phyloP scores from a whole-genome alignment of 1,284 basidiomycete genomes.

The Boletus hoseneyae region DNA sequence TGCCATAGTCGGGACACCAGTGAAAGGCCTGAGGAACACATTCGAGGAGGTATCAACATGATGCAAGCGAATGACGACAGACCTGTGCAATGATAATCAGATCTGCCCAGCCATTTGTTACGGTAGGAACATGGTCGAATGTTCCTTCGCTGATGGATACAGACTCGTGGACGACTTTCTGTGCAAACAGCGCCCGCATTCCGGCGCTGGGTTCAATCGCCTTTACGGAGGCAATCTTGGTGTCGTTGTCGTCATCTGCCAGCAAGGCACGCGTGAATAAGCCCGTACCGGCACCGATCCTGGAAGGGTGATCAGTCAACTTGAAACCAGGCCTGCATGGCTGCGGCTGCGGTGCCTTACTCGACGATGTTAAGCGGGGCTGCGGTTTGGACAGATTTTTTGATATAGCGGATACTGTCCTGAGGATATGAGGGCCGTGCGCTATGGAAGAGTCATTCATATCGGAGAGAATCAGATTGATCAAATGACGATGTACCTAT shows the following conservation, averaged over 20 bases:
- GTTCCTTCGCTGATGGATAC: conserved; percentile 56
- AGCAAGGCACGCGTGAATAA: conserved; percentile 77
- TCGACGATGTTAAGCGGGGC: conserved; percentile 60
- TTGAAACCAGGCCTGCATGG: background rate
- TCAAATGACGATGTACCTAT: conserved; percentile 42
- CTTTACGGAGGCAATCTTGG: conserved; percentile 46
- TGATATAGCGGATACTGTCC: conserved; percentile 54
- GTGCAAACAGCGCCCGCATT: conserved; percentile 62
- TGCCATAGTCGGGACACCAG: conserved; percentile 74
- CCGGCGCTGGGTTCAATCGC: conserved; percentile 74
- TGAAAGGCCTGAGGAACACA: conserved; percentile 61
- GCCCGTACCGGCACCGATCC: conserved; percentile 72
- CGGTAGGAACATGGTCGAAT: conserved; percentile 53
- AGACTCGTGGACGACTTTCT: conserved; percentile 48
- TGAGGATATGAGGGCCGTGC: conserved; percentile 71
- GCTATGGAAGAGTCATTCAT: conserved; percentile 21
- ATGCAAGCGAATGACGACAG: conserved; percentile 1
- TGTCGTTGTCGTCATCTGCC: conserved; percentile 53
- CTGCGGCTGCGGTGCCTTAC: conserved; percentile 37
- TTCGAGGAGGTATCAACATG: background rate
- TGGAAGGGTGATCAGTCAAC: conserved; percentile 24
- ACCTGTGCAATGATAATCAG: conserved; percentile 73
- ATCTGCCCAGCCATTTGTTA: conserved; percentile 68
- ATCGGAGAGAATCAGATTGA: too few species aligned
- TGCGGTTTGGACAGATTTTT: conserved; percentile 37